These are phyloP conservation scores for Stropharia rugosoannulata DNA, from an alignment of 768 basidiomycete genomes.

Conservation along the genomic window DNA sequence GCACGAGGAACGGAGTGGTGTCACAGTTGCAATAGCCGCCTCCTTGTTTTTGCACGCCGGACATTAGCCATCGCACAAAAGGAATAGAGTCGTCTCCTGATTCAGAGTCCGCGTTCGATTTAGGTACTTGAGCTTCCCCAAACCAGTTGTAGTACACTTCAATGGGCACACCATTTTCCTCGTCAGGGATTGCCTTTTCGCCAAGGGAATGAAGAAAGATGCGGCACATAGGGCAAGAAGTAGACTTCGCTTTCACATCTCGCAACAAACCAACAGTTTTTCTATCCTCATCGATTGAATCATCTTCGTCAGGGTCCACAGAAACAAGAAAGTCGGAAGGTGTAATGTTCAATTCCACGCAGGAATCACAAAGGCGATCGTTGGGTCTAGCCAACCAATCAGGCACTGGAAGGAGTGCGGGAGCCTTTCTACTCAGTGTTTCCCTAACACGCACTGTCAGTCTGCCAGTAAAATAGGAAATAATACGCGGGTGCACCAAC, in stretches of 20 bases:
- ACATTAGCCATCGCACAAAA: neutral
- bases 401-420: neutral
- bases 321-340: neutral
- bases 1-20: neutral
- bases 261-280: neutral
- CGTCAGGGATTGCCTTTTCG: neutral
- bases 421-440: too few relatives aligned
- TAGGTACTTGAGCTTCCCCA: too few relatives aligned
- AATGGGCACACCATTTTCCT: neutral
- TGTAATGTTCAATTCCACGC: neutral
- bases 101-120: neutral
- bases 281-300: neutral
- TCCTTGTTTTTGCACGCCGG: neutral
- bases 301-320: neutral
- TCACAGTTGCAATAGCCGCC: neutral
- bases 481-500: too few relatives aligned
- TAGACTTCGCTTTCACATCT: neutral
- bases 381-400: neutral
- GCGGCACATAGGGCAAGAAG: conserved; percentile 1
- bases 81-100: neutral
- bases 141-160: neutral
- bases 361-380: neutral
- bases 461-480: too few relatives aligned
- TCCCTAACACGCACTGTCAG: too few relatives aligned
- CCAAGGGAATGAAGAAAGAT: neutral